Base-by-base conservation (phyloP, 2,329 filamentous ascomycete species). In the Pseudocercospora musae region DNA sequence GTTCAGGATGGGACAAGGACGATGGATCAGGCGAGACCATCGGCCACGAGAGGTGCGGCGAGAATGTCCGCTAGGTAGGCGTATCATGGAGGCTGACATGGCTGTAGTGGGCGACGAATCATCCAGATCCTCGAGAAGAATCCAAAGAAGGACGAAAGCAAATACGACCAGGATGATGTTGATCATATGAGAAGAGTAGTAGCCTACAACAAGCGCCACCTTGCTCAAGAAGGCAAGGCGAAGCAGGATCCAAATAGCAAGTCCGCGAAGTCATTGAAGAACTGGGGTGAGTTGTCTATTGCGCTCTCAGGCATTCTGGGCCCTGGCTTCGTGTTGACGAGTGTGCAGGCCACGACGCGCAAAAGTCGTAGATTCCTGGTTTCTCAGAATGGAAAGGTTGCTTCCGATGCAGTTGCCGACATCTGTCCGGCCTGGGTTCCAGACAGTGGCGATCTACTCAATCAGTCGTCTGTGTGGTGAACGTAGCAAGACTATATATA, bases 201-300 rank as follows among this genome's bases (percentile, higher is more conserved):
- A 0, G 79, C 85, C 0, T 88, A 88, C 65, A 87, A 84, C 72
- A 89, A 89, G 72, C 79, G 86, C 4, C 87, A 89, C 75, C 76
- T 90, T 0, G 87, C 86, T 0, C 86, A 89, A 68, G 87, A 89
- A 72, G 80, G 82, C 60, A 82, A 80, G 64, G 79, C 79, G 33
- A 87, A 88, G 69, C 76, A 79, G 60, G 78, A 87, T 66, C 84
- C 85, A 56, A 70, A 79, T n/a, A 82, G 79, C 68, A 82, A 79
- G 68, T 80, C 78, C 63, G 46, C 87, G 53, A 84, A 82, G 27
- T 85, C 82, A 4, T 74, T 88, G 66, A 87, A 87, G 78, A 88
- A 87, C 62, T 87, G 85, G 85, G 76, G 76, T 6, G 74, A 77
- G 46, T 23, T 23, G 18, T 8, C 23, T 6, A 8, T 23, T 8